Evolutionary conservation across 257 asterid genomes (phyloP), one percentile per base, ranked within the genome.

Genomic region (Fraxinus excelsior): DNA sequence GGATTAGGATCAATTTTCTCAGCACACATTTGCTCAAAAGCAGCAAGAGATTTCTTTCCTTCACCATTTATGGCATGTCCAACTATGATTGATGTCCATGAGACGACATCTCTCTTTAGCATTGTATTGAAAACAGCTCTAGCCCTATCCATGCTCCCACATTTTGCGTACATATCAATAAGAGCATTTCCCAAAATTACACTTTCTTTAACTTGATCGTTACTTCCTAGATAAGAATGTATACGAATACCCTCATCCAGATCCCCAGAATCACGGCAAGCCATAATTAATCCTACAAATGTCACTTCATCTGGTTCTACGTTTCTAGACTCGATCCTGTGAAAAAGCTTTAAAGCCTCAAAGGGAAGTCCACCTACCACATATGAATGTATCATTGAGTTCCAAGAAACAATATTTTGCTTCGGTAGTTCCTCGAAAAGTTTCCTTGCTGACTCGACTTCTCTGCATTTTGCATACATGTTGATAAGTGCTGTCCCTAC

Each of bases 81-180:
- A n/a, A 78, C 83, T 64, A 87, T 83, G 86, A 85, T 67, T 7
- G 91, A 81, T 0, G 91, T 83, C 91, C 91, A 87, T 2, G 91
- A 81, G 66, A 85, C 26, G 34, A 83, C 85, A 64, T 87, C 89
- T 80, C 76, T 87, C 71, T 72, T 10, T 13, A 78, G 67, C 86
- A 85, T 81, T 51, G 53, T 67, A 40, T 78, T 74, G 3, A 87
- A 87, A 31, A 87, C 84, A 21, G 21, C 60, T 71, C 82, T 77
- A 60, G 91, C 88, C 67, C 68, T 80, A 5, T 23, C 21, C 71
- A 65, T 80, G 84, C 84, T 77, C 80, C 89, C 91, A 16, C 86
- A 83, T 79, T 87, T 87, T 19, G 86, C 84, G 67, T 87, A 85
- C 88, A 82, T 83, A 65, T 87, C 91, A 26, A 83, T 78, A 32